Evolutionary conservation across 106 monocot genomes (phyloP).

Genomic region (Dendrobium chrysotoxum): DNA sequence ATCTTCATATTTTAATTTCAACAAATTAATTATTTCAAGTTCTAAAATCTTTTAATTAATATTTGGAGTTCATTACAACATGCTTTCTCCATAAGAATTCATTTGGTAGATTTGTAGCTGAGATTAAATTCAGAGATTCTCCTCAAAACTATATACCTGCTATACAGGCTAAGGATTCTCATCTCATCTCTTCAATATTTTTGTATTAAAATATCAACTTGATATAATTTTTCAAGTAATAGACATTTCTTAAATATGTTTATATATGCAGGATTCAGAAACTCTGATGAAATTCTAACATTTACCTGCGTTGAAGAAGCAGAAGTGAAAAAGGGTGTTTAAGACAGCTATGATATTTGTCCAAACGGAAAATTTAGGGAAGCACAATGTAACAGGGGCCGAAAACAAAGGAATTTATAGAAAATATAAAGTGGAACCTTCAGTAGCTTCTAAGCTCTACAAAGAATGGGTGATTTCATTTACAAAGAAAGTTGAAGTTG

Average conservation of each 20-base stretch:
- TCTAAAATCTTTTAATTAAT: neutral
- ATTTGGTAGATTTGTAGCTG: constrained; percentile 71
- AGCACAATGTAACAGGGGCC: constrained; percentile 36
- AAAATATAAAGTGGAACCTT: constrained; percentile 55
- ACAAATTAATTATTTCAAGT: neutral
- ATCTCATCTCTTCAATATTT: neutral
- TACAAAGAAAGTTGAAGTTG: constrained; percentile 78
- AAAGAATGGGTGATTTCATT: constrained; percentile 79
- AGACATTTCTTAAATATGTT: neutral
- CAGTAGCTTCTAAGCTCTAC: constrained; percentile 48
- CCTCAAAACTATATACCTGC: constrained; percentile 48
- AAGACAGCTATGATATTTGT: constrained; percentile 75
- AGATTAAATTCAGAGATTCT: constrained; percentile 61
- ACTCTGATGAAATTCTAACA: constrained; percentile 71
- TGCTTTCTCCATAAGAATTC: constrained; percentile 63
- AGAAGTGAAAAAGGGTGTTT: constrained; percentile 65
- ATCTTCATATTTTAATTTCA: neutral
- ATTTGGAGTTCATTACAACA: neutral
- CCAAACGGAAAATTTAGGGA: constrained; percentile 9
- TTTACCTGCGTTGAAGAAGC: constrained; percentile 66
- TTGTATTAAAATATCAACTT: neutral
- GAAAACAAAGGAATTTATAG: neutral
- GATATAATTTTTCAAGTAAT: no score
- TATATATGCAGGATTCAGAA: constrained; percentile 47
- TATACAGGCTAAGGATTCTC: constrained; percentile 46